Evolutionary conservation across 495 filamentous ascomycete species (phyloP).

Genomic region (Lophiotrema nucula): DNA sequence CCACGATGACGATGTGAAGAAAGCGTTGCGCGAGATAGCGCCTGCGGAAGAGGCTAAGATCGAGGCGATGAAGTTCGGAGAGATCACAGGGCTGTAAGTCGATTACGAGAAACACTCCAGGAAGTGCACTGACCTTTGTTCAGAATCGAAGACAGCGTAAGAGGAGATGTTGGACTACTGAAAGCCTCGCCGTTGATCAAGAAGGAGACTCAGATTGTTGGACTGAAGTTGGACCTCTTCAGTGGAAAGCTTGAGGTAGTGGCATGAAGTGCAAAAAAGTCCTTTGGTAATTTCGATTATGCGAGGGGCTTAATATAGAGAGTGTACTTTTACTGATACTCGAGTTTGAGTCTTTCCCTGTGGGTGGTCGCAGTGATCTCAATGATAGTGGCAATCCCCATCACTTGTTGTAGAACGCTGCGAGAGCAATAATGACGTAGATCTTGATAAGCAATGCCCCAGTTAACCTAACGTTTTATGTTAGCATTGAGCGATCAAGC

Average conservation of each 20-base stretch:
- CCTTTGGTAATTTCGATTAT: too few species aligned
- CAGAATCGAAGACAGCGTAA: conserved; percentile 38
- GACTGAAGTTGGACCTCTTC: conserved; percentile 37
- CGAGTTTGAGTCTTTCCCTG: too few species aligned
- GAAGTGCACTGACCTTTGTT: neutral
- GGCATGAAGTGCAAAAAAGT: too few species aligned
- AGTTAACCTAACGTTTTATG: too few species aligned
- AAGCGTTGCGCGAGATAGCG: conserved; percentile 31
- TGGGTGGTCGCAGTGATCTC: neutral
- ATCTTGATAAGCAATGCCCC: too few species aligned
- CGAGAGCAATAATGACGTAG: too few species aligned
- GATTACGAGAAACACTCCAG: neutral
- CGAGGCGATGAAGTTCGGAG: conserved; percentile 34
- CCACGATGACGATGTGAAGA: conserved; percentile 30
- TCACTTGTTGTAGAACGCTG: too few species aligned
- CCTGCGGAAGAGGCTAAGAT: conserved; percentile 30
- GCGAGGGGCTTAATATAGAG: too few species aligned
- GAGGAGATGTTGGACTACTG: conserved; percentile 35
- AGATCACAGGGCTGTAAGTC: conserved; percentile 34
- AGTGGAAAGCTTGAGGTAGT: conserved; percentile 26
- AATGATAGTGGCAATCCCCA: too few species aligned
- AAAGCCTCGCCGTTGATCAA: conserved; percentile 37
- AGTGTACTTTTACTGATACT: too few species aligned
- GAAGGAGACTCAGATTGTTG: conserved; percentile 35
- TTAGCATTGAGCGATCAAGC: too few species aligned